Base-by-base conservation (phyloP, 2,329 filamentous ascomycete species). In the Penicillium expansum region DNA sequence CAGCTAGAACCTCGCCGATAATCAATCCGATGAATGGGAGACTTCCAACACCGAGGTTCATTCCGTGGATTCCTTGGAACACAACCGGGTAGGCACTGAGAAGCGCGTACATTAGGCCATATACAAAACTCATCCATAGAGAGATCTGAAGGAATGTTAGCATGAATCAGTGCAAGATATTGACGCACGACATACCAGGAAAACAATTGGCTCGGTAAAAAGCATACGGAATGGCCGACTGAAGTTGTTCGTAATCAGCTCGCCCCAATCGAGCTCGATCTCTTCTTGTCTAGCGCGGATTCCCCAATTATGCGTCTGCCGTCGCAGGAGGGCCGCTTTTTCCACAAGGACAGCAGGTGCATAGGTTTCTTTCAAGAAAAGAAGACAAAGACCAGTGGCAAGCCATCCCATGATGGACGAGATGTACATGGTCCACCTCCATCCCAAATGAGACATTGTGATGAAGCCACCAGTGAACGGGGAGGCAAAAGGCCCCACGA, bases 291-390 rank as follows among this genome's bases (percentile, higher is more conserved):
- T 80, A 1, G 82, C 82, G 56, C 85, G 82, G 39, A 85, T 84
- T 1, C 82, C 83, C 82, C 83, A 85, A 58, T 85, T 85, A 57
- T 79, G 78, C 0, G 83, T 85, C 43, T 80, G 69, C 13, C 82
- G 74, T 16, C 83, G 74, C 2, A 85, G 67, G 47, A 80, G 77
- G 0, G 76, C 67, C 0, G 83, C 83, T 41, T 71, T 71, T 24
- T 65, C 67, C 18, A 71, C 67, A 8, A 72, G 58, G 4, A 72
- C 65, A 0, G 66, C 63, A 0, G 82, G 82, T 0, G 81, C 77
- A 61, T 85, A 85, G 0, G 81, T 81, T 62, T 85, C 83, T 48
- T 80, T 74, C 24, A 83, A 71, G 64, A 83, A 82, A 14, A 70
- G 1, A 0, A 68, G n/a, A 10, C 69, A 64, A 10, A 74, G 67